Base-by-base conservation (phyloP, 169 alveolate genomes). In the Plasmodium gaboni region DNA sequence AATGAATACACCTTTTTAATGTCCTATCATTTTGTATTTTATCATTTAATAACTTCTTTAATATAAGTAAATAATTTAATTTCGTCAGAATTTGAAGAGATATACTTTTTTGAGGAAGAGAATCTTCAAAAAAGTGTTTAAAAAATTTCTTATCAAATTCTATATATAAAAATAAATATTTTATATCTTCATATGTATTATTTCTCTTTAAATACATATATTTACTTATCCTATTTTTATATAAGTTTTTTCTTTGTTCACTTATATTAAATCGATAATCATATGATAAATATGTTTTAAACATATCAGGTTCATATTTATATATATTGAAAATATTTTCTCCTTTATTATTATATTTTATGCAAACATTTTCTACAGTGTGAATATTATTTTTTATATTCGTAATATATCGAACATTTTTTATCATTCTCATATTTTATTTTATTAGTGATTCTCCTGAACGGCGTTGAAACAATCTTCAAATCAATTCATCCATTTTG, bases 21-120 rank as follows among this genome's bases (percentile, higher is more conserved):
- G 68, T 13, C 1, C 61, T 67, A 53, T 80, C 90, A 53, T 68
- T 57, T 51, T 15, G 32, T 55, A 80, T 46, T 10, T 65, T 38
- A 8, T 68, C 1, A 32, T 32, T 32, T 32, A 32, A 0, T 32
- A 32, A 32, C 8, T 7, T 80, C 48, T 68, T 80, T 80, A 80
- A 19, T 46, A 80, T 51, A 71, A 80, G 73, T 12, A 80, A 42
- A 63, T 80, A 80, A 48, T 80, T 80, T 42, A 80, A 72, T 55
- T 80, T 80, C 17, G 85, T 15, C 7, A 80, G 19, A 17, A 80
- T 72, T 57, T 80, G 90, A 5, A 71, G 55, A 67, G 22, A 73
- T 44, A 80, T 80, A 17, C 61, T 46, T 48, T 80, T 80, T 3
- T 9, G 53, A 8, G 83, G 90, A n/a, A 13, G 19, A n/a, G 83